A percentile compares a stretch with the other conserved stretches of the same genome.
phyloP scores from a whole-genome alignment of 129 eudicot species.

The Lactuca saligna region DNA sequence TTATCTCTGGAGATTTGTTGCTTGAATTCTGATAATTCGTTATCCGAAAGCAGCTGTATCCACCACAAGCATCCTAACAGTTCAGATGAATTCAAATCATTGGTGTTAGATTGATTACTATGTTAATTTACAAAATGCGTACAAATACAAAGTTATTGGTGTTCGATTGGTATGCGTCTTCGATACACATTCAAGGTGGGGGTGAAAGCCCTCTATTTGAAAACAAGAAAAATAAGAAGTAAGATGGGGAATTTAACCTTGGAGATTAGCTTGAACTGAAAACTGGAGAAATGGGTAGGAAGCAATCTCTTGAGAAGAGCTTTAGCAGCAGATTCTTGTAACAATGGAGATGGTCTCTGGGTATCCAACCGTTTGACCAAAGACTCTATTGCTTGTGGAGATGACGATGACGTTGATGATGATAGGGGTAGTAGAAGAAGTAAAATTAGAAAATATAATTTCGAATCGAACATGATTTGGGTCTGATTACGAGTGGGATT shows the following conservation, averaged over 20 bases:
- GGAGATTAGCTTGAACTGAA: slow-evolving; percentile 58
- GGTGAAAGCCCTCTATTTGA: background rate
- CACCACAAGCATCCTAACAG: slow-evolving; percentile 80
- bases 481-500: slow-evolving; percentile 8
- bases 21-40: slow-evolving; percentile 60
- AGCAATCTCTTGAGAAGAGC: slow-evolving; percentile 77
- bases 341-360: slow-evolving; percentile 47
- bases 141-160: background rate
- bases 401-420: slow-evolving; percentile 38
- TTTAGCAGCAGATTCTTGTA: slow-evolving; percentile 79
- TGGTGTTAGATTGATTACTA: background rate
- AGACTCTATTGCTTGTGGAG: slow-evolving; percentile 48
- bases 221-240: slow-evolving; percentile 10
- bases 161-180: background rate
- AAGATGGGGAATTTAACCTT: slow-evolving; percentile 44
- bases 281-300: slow-evolving; percentile 73
- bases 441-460: slow-evolving; percentile 21
- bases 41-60: slow-evolving; percentile 81
- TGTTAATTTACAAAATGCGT: background rate
- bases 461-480: slow-evolving; percentile 36
- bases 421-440: slow-evolving; percentile 40
- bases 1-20: slow-evolving; percentile 55
- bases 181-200: slow-evolving; percentile 12
- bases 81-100: background rate
- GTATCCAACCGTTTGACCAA: slow-evolving; percentile 50